Conservation (phyloP, 164 flowering plant genomes). For the Sedum album region DNA sequence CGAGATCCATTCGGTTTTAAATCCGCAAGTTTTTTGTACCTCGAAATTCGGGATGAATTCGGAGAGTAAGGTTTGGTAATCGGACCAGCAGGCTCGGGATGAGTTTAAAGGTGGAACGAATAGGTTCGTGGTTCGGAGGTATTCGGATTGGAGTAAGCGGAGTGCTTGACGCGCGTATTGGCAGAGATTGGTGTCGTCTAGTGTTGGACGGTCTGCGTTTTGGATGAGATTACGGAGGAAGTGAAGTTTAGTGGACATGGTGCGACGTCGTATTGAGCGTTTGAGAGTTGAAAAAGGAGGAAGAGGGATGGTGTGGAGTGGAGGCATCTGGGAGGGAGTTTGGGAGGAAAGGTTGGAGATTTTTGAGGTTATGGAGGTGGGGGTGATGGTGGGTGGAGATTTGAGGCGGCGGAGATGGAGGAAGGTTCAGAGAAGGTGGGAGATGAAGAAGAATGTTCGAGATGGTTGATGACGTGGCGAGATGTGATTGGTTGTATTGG, state of each 20-base stretch:
- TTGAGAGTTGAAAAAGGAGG: not conserved
- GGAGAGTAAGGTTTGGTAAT: constrained; percentile 19
- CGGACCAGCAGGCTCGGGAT: constrained; percentile 31
- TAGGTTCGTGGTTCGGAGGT: constrained; percentile 16
- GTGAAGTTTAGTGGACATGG: constrained; percentile 36
- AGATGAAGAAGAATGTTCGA: not conserved
- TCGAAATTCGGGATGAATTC: constrained; percentile 15
- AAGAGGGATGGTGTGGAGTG: constrained; percentile 4
- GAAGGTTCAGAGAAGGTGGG: not conserved
- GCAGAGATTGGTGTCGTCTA: constrained; percentile 13
- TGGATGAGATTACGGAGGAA: constrained; percentile 17
- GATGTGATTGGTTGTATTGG: too few species aligned
- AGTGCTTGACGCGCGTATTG: constrained; percentile 24
- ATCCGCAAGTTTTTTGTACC: constrained; percentile 27
- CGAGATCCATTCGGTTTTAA: constrained; percentile 30
- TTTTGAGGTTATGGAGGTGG: not conserved
- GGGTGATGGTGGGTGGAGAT: not conserved
- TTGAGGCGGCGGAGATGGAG: not conserved
- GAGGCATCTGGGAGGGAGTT: not conserved
- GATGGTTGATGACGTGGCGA: not conserved
- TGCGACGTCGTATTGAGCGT: constrained; percentile 18
- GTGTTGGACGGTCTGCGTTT: constrained; percentile 1
- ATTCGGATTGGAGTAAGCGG: constrained; percentile 24
- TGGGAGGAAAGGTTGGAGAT: not conserved
- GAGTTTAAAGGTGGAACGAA: constrained; percentile 30